Evolutionary conservation across 2,329 filamentous ascomycete species (phyloP).

Genomic region (Whalleya microplaca): DNA sequence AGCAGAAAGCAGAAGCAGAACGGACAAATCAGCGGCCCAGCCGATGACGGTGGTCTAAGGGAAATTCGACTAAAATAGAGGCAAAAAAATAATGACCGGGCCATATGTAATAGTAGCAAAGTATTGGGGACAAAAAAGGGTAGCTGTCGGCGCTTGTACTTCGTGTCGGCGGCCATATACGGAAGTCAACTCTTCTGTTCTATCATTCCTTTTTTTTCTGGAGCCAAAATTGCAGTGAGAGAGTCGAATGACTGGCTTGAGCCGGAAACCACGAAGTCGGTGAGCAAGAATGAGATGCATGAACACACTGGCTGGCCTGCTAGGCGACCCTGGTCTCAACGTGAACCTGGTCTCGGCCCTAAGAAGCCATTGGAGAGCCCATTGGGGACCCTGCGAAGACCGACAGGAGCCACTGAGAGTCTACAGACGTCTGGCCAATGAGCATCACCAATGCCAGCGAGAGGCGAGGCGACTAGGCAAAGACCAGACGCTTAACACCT

Average conservation of each 20-base stretch:
- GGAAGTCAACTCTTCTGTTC: constrained; percentile 2
- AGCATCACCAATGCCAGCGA: constrained; percentile 27
- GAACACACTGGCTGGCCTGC: constrained; percentile 44
- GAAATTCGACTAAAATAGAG: constrained; percentile 26
- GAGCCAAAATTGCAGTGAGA: constrained; percentile 12
- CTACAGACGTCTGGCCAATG: constrained; percentile 35
- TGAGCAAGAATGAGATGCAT: constrained; percentile 51
- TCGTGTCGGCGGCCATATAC: constrained; percentile 6
- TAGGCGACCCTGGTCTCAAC: constrained; percentile 33
- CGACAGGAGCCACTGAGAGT: constrained; percentile 34
- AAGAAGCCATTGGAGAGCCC: constrained; percentile 33
- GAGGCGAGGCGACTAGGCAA: constrained; percentile 47
- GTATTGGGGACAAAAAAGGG: constrained; percentile 11
- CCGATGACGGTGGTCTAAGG: constrained; percentile 24
- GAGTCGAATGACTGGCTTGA: constrained; percentile 36
- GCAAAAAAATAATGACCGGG: constrained; percentile 22
- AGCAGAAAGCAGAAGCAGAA: constrained; percentile 23
- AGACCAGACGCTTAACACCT: constrained; percentile 50
- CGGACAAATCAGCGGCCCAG: constrained; percentile 35
- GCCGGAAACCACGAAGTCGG: constrained; percentile 46
- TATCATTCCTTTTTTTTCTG: constrained; percentile 11
- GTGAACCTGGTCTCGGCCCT: constrained; percentile 35
- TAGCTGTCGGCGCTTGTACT: constrained; percentile 9
- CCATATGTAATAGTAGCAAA: constrained; percentile 19
- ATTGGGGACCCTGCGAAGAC: constrained; percentile 41